phyloP scores from a whole-genome alignment of 2,329 filamentous ascomycete genomes.

The Fusarium austroafricanum region DNA sequence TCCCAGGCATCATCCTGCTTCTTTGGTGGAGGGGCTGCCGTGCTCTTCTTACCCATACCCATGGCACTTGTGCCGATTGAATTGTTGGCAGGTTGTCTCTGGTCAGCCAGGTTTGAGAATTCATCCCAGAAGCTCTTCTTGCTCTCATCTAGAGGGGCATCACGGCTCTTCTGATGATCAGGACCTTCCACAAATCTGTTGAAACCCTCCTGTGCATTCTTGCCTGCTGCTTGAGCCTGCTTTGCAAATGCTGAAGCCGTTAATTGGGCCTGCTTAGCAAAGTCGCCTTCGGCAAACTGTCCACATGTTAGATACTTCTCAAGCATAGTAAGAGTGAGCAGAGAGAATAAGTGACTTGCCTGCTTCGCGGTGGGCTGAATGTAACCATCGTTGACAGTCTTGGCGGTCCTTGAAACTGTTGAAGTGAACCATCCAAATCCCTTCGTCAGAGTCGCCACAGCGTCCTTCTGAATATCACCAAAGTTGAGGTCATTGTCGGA shows the following conservation, averaged over 20 bases:
- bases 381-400: slow-evolving; percentile 89
- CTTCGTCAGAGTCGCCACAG: slow-evolving; percentile 87
- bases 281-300: slow-evolving; percentile 82
- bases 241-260: slow-evolving; percentile 74
- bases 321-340: slow-evolving; percentile 2
- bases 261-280: slow-evolving; percentile 73
- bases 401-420: slow-evolving; percentile 89
- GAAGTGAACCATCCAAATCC: slow-evolving; percentile 94
- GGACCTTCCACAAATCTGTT: slow-evolving; percentile 88
- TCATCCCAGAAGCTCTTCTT: slow-evolving; percentile 93
- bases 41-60: slow-evolving; percentile 62
- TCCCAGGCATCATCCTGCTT: slow-evolving; percentile 72
- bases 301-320: slow-evolving; percentile 40
- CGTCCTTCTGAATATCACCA: slow-evolving; percentile 93
- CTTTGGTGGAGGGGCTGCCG: slow-evolving; percentile 47
- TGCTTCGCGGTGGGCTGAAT: slow-evolving; percentile 93
- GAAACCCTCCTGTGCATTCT: slow-evolving; percentile 81
- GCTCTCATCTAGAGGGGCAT: slow-evolving; percentile 66
- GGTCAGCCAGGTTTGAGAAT: slow-evolving; percentile 78
- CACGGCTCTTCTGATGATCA: slow-evolving; percentile 51
- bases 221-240: slow-evolving; percentile 75
- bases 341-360: slow-evolving; percentile 59
- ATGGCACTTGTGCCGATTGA: slow-evolving; percentile 71
- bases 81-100: slow-evolving; percentile 58
- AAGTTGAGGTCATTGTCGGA: slow-evolving; percentile 66